Conservation (phyloP, 352 stramenopile genomes). For the Lagenidium giganteum region DNA sequence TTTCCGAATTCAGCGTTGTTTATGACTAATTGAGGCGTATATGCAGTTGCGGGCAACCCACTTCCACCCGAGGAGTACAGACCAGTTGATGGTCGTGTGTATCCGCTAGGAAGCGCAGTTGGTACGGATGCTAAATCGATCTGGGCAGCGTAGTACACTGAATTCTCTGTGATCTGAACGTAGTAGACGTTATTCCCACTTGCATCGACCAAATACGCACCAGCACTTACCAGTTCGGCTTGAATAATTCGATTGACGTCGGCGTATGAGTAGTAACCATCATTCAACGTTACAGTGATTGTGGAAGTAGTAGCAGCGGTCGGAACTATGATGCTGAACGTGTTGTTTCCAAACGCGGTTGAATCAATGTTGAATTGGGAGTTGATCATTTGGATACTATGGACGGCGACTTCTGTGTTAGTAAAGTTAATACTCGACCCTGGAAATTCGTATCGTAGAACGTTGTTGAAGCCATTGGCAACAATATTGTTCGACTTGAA, state of each 20-base stretch:
- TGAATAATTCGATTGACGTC: conserved; percentile 19
- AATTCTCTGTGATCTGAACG: conserved; percentile 13
- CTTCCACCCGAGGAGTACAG: conserved; percentile 13
- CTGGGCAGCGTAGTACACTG: conserved; percentile 15
- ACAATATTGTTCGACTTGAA: too few relatives aligned
- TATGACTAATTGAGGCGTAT: neutral
- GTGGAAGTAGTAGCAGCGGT: conserved; percentile 9
- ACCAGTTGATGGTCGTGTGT: conserved; percentile 13
- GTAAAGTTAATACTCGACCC: conserved; percentile 11
- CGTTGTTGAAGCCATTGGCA: conserved; percentile 20
- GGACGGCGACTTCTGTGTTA: conserved; percentile 11
- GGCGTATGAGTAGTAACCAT: conserved; percentile 17
- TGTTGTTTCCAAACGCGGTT: conserved; percentile 10
- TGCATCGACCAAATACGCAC: conserved; percentile 19
- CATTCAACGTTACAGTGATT: conserved; percentile 9
- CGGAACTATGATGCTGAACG: conserved; percentile 14
- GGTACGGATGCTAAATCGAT: conserved; percentile 9
- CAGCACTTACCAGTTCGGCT: conserved; percentile 5
- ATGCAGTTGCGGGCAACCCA: conserved; percentile 15
- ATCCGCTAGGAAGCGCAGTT: conserved; percentile 9
- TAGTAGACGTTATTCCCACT: conserved; percentile 15
- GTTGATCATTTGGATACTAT: conserved; percentile 18
- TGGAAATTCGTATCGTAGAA: conserved; percentile 5
- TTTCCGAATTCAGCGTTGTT: conserved; percentile 1
- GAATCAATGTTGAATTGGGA: conserved; percentile 20